Percentiles rank a stretch among this genome's conserved stretches.
Evolutionary conservation across 1,284 basidiomycete genomes (phyloP).

Genomic region (Leccinum pallidistipes): DNA sequence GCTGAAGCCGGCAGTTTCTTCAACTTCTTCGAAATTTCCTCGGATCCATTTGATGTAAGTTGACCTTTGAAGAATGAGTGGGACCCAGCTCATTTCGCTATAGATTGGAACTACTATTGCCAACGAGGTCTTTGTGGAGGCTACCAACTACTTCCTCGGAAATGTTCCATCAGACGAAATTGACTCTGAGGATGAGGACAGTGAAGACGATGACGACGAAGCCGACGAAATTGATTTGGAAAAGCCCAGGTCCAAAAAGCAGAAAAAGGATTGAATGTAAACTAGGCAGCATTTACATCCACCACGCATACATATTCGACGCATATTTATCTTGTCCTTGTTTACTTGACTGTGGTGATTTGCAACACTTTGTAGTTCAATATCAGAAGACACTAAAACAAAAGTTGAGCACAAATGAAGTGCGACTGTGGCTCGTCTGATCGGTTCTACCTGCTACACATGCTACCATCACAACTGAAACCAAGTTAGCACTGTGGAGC

Average conservation of each 20-base stretch:
- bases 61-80: not conserved
- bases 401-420: not conserved
- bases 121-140: conserved; percentile 76
- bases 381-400: not conserved
- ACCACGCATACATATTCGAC: conserved; percentile 12
- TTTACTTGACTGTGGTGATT: conserved; percentile 12
- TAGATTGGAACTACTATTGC: conserved; percentile 72
- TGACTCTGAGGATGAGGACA: conserved; percentile 64
- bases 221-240: conserved; percentile 82
- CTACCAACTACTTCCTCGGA: conserved; percentile 76
- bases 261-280: conserved; percentile 52
- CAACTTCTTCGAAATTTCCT: conserved; percentile 75
- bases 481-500: not conserved
- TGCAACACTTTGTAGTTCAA: conserved; percentile 1
- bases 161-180: conserved; percentile 55
- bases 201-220: conserved; percentile 66
- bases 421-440: not conserved
- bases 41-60: conserved; percentile 69
- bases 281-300: conserved; percentile 15
- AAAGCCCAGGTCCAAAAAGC: conserved; percentile 73
- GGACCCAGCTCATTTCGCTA: conserved; percentile 16
- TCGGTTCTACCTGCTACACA: not conserved
- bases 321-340: conserved; percentile 33
- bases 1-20: conserved; percentile 83
- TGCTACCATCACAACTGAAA: not conserved